These are phyloP conservation scores for Kwoniella dejecticola DNA, from an alignment of 768 basidiomycete genomes.

Conservation along the genomic window DNA sequence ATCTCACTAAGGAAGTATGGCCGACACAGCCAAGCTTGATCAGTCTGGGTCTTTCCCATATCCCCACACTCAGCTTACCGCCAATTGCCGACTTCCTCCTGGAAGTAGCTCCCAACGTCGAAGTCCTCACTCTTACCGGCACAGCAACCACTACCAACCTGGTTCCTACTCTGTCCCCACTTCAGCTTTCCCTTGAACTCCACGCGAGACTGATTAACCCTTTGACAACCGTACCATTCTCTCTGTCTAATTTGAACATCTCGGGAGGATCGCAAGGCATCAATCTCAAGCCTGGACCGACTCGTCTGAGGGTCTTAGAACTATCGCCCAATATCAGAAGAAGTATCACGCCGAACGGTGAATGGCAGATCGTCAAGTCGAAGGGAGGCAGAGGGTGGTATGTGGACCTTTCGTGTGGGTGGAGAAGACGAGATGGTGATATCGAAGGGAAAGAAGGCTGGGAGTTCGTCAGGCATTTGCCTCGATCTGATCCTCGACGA, in stretches of 20 bases:
- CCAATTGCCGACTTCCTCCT: conserved; percentile 70
- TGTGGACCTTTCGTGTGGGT: conserved; percentile 82
- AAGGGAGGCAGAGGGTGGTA: conserved; percentile 96
- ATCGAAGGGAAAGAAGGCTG: conserved; percentile 9
- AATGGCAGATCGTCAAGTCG: conserved; percentile 86
- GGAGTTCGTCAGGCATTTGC: conserved; percentile 58
- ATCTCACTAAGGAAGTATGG: conserved; percentile 61
- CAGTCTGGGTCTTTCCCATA: conserved; percentile 86
- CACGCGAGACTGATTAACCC: conserved; percentile 78
- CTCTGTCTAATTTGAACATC: conserved; percentile 61
- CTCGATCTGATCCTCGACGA: conserved; percentile 64
- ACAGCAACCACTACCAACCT: conserved; percentile 63
- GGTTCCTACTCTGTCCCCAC: conserved; percentile 59
- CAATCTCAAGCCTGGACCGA: conserved; percentile 59
- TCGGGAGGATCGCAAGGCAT: conserved; percentile 26
- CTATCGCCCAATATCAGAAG: conserved; percentile 71
- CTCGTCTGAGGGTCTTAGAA: conserved; percentile 83
- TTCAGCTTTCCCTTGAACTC: conserved; percentile 73
- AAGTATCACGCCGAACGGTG: conserved; percentile 64
- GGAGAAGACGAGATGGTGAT: conserved; percentile 57
- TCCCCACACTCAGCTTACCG: conserved; percentile 68
- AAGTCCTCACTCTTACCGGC: conserved; percentile 82
- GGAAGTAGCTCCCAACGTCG: conserved; percentile 71
- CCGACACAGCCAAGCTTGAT: conserved; percentile 72
- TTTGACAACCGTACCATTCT: conserved; percentile 75